Base-by-base conservation (phyloP, 768 basidiomycete genomes). In the Chalciporus sphaerocephalus region DNA sequence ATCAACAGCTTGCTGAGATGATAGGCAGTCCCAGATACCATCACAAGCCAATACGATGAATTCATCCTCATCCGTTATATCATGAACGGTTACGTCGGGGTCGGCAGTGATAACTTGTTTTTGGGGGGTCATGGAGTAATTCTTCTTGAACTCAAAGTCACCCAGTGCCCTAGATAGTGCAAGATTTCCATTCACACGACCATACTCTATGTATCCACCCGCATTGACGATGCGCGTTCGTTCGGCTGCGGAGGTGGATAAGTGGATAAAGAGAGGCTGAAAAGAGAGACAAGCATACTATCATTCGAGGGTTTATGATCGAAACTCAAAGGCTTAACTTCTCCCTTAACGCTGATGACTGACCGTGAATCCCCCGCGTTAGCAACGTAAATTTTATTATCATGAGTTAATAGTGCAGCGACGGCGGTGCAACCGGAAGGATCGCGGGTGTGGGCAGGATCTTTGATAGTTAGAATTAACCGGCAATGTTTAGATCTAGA, bases 101-200 rank as follows among this genome's bases (percentile, higher is more conserved):
- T 99, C 81, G 30, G 91, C 80, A 2, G 96, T 98, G 55, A 99
- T 96, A 47, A 94, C 84, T 67, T 99, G 96, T 40, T 81, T 79
- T 68, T 98, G 95, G 15, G 94, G 84, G 33, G 78, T 66, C 9
- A 97, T 67, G 15, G 77, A 67, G 39, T 80, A 79, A 61, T 94
- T 95, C 71, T 95, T 93, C 75, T 99, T 99, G 78, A 96, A 99
- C 53, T 96, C 92, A 64, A 99, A 98, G 65, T 99, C 96, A 44
- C 96, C 96, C 21, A 99, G 71, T 4, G 96, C 96, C 56, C 96
- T 79, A 13, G 94, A 94, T 30, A 98, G 70, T 0, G 96, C 95
- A 46, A 99, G 82, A 62, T 98, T 98, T 52, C 95, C 96, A 63
- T 98, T 98, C 25, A 99, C 96, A 40, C 96, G 87, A 25, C 93